Evolutionary conservation across 2,329 filamentous ascomycete species (phyloP), one percentile per base, ranked within the genome.

Genomic region (Fusarium veterinarium): DNA sequence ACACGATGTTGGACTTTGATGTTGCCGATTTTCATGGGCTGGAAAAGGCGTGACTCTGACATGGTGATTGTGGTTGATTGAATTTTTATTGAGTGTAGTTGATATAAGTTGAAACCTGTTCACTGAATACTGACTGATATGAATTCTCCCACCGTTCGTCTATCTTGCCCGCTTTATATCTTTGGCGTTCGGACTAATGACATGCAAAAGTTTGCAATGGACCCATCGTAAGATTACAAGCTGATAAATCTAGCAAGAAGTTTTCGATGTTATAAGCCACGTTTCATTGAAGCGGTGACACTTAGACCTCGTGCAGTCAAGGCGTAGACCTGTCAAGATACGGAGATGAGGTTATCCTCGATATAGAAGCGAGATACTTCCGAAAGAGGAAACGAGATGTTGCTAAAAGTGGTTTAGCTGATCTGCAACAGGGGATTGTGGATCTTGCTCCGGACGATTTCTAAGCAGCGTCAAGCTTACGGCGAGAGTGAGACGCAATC

Each of bases 1-100:
- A 91, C 74, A 7, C 85, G 81, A 71, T 86, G 83, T 63, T 83
- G 75, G 44, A 86, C 77, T 42, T 79, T 66, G 20, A 79, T 58
- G 20, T 79, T 79, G 69, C 86, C 85, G 5, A 86, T 71, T 62
- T 80, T 81, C 51, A 86, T 67, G 5, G 85, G 84, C 40, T 80
- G 76, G 76, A 87, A 87, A 23, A 87, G 84, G 7, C 57, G 73
- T 9, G 75, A 74, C 19, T 76, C 38, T 17, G 66, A 0, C 76
- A 78, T 77, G 3, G 0, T 49, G 8, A 37, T 19, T 2, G 8
- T 0, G 6, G 1, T 14, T 16, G 0, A 0, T 20, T 37, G 13
- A 11, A 10, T 1, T 3, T 13, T 10, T 20, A 16, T 20, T 1
- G 8, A 20, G 1, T 11, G 0, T 12, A 17, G 23, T 3, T 6